phyloP scores from a whole-genome alignment of 139 green algal genomes.

The Micractinium sp. region DNA sequence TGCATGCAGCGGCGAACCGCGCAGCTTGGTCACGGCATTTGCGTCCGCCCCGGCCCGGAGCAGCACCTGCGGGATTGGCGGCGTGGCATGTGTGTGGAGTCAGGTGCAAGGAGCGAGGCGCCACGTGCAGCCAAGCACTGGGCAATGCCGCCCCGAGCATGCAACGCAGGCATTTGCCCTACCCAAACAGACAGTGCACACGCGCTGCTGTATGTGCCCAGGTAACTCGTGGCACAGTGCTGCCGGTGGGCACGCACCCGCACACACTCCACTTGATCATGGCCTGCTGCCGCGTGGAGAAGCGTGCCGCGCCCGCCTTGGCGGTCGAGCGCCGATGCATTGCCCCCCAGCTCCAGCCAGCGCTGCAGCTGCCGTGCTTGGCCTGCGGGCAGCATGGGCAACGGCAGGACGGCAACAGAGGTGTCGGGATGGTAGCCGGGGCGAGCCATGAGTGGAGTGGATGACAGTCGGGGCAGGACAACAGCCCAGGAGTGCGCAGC shows the following conservation, averaged over 20 bases:
- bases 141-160: too few species aligned
- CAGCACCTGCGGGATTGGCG: not conserved
- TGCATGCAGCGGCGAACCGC: constrained; percentile 11
- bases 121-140: too few species aligned
- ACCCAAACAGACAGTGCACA: too few species aligned
- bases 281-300: not conserved
- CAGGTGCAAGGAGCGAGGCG: not conserved
- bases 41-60: not conserved
- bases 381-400: constrained; percentile 1
- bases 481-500: too few species aligned
- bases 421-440: not conserved
- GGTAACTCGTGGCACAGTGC: not conserved
- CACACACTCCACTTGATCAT: not conserved
- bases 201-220: not conserved
- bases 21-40: constrained; percentile 26
- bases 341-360: constrained; percentile 6
- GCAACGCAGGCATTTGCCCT: not conserved
- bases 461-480: too few species aligned
- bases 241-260: not conserved
- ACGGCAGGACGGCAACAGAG: not conserved
- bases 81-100: not conserved
- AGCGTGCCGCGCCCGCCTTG: constrained; percentile 23
- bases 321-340: constrained; percentile 4
- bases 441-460: too few species aligned
- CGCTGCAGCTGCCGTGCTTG: constrained; percentile 17